phyloP scores from a whole-genome alignment of 345 rosid species.

The Brassica incana region DNA sequence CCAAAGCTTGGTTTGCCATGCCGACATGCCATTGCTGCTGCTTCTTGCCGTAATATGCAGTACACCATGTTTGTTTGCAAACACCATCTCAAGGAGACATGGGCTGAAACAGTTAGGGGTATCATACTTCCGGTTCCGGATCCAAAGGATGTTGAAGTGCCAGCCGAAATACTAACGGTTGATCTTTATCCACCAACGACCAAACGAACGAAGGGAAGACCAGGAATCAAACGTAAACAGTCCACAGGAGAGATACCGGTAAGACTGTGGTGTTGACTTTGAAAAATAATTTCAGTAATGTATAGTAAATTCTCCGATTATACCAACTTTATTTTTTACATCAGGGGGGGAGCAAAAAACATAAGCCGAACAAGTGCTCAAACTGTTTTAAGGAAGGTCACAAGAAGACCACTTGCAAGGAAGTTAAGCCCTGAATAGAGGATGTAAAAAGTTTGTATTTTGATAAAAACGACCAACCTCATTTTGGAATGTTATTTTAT shows the following conservation, averaged over 20 bases:
- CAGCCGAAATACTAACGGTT: background rate
- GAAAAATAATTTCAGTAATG: background rate
- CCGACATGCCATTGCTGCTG: background rate
- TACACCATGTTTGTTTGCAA: background rate
- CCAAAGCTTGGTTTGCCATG: background rate
- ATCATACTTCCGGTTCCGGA: background rate
- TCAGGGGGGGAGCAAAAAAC: background rate
- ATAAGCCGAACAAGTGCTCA: background rate
- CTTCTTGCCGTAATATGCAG: background rate
- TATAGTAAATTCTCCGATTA: background rate
- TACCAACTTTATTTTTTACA: background rate
- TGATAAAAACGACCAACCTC: too few relatives aligned
- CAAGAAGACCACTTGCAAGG: too few relatives aligned
- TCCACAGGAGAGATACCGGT: background rate
- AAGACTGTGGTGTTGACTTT: background rate
- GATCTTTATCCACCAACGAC: background rate
- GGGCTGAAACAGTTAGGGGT: background rate
- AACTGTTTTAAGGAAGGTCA: background rate
- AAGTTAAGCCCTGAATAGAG: too few relatives aligned
- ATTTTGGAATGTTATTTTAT: too few relatives aligned
- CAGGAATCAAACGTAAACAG: background rate
- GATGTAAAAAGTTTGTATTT: too few relatives aligned
- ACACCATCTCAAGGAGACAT: background rate
- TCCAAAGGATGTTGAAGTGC: background rate
- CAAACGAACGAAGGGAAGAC: background rate